These are phyloP conservation scores for Irpex sp. DNA, from an alignment of 1,284 basidiomycete genomes.

Conservation along the genomic window DNA sequence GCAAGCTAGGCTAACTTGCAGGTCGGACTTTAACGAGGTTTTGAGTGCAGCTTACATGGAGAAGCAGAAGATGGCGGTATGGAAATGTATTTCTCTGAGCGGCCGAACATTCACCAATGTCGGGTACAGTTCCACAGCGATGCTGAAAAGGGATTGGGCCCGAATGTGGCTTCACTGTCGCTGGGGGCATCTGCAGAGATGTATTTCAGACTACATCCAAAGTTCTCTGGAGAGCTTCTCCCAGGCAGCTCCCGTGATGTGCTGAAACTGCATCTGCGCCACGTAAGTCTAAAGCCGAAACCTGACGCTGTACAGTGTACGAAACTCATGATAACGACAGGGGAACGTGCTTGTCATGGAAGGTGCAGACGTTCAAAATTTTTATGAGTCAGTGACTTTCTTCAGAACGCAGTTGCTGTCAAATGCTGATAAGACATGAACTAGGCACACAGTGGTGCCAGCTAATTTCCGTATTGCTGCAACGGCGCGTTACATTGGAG, in stretches of 20 bases:
- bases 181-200: slow-evolving; percentile 78
- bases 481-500: slow-evolving; percentile 56
- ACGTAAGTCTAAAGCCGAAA: slow-evolving; percentile 54
- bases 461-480: slow-evolving; percentile 62
- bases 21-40: slow-evolving; percentile 74
- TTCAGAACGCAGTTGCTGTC: too few species aligned
- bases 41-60: slow-evolving; percentile 87
- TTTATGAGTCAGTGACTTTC: slow-evolving; percentile 63
- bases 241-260: slow-evolving; percentile 43
- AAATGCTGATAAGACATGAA: not conserved
- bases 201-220: slow-evolving; percentile 69
- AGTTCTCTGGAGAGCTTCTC: slow-evolving; percentile 36
- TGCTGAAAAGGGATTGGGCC: slow-evolving; percentile 75
- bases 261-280: slow-evolving; percentile 67
- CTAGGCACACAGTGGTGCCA: slow-evolving; percentile 58
- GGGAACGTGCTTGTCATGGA: slow-evolving; percentile 85
- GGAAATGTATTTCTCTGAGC: slow-evolving; percentile 29
- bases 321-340: slow-evolving; percentile 40
- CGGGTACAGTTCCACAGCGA: slow-evolving; percentile 81
- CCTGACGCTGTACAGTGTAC: not conserved
- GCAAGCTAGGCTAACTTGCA: slow-evolving; percentile 46
- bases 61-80: slow-evolving; percentile 82
- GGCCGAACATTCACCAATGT: not conserved
- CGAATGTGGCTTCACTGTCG: slow-evolving; percentile 77
- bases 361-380: slow-evolving; percentile 68